A percentile compares a stretch with the other conserved stretches of the same genome.
Conservation (phyloP, 129 eudicot species). For the Lactuca sativa region DNA sequence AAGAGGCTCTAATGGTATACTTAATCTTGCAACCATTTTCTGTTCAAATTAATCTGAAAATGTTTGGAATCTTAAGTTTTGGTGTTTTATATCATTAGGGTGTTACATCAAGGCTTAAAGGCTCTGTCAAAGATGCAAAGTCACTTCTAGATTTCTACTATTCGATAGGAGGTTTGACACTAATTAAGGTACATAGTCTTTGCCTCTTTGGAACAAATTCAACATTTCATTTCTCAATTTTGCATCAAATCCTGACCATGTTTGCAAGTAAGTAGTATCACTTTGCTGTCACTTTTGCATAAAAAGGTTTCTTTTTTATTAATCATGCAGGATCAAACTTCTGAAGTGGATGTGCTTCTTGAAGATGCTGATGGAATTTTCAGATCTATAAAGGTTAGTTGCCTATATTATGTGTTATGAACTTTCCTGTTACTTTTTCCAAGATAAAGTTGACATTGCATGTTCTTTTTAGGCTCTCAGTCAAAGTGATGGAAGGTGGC, state of each 20-base stretch:
- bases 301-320: background rate
- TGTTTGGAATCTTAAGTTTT: constrained; percentile 4
- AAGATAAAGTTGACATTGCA: constrained; percentile 10
- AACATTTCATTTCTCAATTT: background rate
- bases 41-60: background rate
- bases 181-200: constrained; percentile 65
- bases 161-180: constrained; percentile 51
- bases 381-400: constrained; percentile 63
- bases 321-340: constrained; percentile 47
- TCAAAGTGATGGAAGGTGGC: constrained; percentile 94
- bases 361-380: constrained; percentile 56
- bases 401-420: background rate
- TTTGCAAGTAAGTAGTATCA: background rate
- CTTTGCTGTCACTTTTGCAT: constrained; percentile 1
- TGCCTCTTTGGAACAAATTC: constrained; percentile 14
- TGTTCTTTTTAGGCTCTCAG: constrained; percentile 52
- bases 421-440: background rate
- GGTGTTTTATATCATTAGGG: constrained; percentile 35
- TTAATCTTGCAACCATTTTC: constrained; percentile 15
- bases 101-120: constrained; percentile 53
- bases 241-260: background rate
- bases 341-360: constrained; percentile 55
- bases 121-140: constrained; percentile 44
- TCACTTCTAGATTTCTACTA: constrained; percentile 62
- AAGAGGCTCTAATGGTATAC: constrained; percentile 49